Conservation (phyloP, 108 stramenopile genomes). For the Skeletonema costatum region DNA sequence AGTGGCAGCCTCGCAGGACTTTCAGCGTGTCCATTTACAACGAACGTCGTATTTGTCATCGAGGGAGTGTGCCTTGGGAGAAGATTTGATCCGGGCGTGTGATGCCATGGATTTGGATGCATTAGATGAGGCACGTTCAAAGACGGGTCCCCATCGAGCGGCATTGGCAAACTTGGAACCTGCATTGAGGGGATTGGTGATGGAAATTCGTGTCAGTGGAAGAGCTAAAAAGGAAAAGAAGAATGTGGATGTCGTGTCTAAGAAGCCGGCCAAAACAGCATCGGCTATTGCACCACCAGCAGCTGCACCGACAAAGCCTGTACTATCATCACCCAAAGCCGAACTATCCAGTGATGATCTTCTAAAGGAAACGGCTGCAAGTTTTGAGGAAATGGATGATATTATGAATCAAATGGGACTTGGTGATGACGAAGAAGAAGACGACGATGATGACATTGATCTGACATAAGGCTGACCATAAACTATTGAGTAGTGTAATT, state of each 20-base stretch:
- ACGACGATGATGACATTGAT: slow-evolving; percentile 53
- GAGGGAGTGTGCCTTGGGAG: slow-evolving; percentile 88
- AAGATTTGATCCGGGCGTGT: slow-evolving; percentile 86
- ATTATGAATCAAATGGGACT: slow-evolving; percentile 52
- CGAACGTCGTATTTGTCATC: slow-evolving; percentile 68
- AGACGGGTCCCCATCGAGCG: slow-evolving; percentile 60
- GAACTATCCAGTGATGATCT: slow-evolving; percentile 24
- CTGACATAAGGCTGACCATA: slow-evolving; percentile 21
- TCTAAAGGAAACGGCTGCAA: slow-evolving; percentile 24
- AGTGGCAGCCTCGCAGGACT: slow-evolving; percentile 78
- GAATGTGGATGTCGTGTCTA: slow-evolving; percentile 26
- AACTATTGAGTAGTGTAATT: neutral
- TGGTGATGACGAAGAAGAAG: slow-evolving; percentile 44
- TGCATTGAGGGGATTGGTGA: slow-evolving; percentile 54
- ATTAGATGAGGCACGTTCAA: slow-evolving; percentile 69
- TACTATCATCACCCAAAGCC: neutral
- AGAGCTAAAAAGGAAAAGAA: slow-evolving; percentile 51
- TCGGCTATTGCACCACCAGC: slow-evolving; percentile 4
- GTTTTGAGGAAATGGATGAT: slow-evolving; percentile 59
- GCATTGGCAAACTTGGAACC: slow-evolving; percentile 74
- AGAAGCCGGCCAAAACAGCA: slow-evolving; percentile 44
- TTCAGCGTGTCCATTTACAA: slow-evolving; percentile 85
- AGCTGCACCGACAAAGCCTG: neutral
- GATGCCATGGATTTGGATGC: slow-evolving; percentile 70
- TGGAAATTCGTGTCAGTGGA: slow-evolving; percentile 69